Percentiles rank a stretch among this genome's conserved stretches.
These are phyloP conservation scores for Trametes sanguinea DNA, from an alignment of 768 basidiomycete species.

Conservation along the genomic window DNA sequence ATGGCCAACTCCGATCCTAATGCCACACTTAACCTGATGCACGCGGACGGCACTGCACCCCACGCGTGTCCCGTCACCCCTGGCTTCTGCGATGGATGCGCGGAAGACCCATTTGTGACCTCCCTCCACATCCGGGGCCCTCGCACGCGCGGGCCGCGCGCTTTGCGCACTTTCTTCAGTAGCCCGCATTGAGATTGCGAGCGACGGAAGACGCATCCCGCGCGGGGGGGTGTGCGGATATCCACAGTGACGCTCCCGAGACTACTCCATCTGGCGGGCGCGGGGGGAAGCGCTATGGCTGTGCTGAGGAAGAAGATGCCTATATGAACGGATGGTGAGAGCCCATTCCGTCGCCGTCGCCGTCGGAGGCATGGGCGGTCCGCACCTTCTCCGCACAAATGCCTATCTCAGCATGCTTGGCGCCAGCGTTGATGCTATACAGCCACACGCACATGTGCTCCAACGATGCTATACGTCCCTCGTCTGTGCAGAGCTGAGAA, in stretches of 20 bases:
- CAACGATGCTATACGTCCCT: too few species aligned
- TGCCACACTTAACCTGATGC: background rate
- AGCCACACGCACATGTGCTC: too few species aligned
- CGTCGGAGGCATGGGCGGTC: background rate
- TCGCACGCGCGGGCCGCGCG: background rate
- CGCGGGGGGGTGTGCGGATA: background rate
- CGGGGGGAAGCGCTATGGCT: slow-evolving; percentile 1
- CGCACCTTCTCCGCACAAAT: slow-evolving; percentile 15
- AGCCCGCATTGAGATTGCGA: background rate
- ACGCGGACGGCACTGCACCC: slow-evolving; percentile 5
- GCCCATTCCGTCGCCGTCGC: slow-evolving; percentile 3
- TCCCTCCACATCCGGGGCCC: background rate
- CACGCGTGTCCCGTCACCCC: background rate
- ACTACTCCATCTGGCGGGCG: slow-evolving; percentile 6
- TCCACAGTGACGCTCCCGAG: slow-evolving; percentile 7
- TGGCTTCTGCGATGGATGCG: background rate
- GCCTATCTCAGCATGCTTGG: background rate
- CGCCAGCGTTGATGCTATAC: too few species aligned
- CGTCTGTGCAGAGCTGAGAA: too few species aligned
- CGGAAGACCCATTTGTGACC: background rate
- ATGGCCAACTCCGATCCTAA: slow-evolving; percentile 7
- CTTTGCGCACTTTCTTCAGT: background rate
- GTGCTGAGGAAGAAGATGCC: slow-evolving; percentile 10
- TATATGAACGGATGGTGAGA: slow-evolving; percentile 5
- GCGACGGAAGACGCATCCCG: slow-evolving; percentile 9